Evolutionary conservation across 1,139 yeast genomes (phyloP), one percentile per base, ranked within the genome.

Genomic region (Debaryomyces singareniensis): DNA sequence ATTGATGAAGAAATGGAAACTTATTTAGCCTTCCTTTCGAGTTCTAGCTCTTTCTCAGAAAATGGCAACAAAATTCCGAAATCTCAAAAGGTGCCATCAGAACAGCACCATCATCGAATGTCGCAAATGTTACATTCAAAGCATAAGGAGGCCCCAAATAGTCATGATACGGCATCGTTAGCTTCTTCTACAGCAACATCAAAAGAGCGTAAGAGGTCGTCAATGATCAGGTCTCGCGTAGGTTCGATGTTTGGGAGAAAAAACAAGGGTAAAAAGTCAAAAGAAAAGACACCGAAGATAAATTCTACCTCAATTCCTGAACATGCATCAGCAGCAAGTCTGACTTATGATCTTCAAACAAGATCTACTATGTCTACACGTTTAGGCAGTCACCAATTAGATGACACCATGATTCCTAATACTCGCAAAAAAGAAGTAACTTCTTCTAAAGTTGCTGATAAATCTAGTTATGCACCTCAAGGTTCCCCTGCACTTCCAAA

Each of bases 201-300:
- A 15, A 36, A 25, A 22, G 21, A 22, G 13, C 35, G 34, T 28
- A 55, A 50, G 37, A 57, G 55, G 32, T 47, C 50, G 20, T 55
- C 61, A 15, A 75, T 71, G 38, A 59, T 87, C 46, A 76, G 78
- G 50, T 82, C 94, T 4, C 78, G 67, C 49, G 87, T 87, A 24
- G 96, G 96, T 12, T 85, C 96, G 0, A 78, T 87, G 36, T 82
- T 87, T 52, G 79, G 82, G 26, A 73, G 83, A 41, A 77, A 75
- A 46, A 71, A 51, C 32, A 63, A 75, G 45, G 20, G 13, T 15
- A 68, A 67, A 42, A 58, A 58, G 20, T 27, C 46, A 5, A 35
- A n/a, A n/a, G n/a, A n/a, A n/a, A 18, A 18, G 21, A 18, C 7
- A 7, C 21, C 45, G 35, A 55, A 53, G 36, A 12, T 22, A 7